Evolutionary conservation across 179 eudicot species (phyloP).

Genomic region (Beta corolliflora): DNA sequence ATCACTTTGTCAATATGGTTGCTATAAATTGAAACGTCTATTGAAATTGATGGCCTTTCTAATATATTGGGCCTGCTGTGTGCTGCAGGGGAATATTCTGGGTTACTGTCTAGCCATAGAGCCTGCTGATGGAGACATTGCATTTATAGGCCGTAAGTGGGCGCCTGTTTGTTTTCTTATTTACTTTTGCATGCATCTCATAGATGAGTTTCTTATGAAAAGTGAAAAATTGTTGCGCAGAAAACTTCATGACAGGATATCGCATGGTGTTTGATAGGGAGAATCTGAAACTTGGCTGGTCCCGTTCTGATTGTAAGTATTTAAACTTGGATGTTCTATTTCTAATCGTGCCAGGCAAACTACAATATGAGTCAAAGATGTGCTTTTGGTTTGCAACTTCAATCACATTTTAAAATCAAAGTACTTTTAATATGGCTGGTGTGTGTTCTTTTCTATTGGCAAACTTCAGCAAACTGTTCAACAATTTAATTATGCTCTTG

Average conservation of each 20-base stretch:
- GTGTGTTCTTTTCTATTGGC: background rate
- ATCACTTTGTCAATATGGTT: background rate
- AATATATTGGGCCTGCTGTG: background rate
- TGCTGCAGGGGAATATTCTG: slow-evolving; percentile 54
- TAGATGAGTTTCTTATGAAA: background rate
- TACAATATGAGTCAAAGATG: no score
- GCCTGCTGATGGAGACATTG: slow-evolving; percentile 48
- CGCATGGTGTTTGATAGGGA: slow-evolving; percentile 93
- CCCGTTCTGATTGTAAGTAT: slow-evolving; percentile 82
- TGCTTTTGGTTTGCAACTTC: background rate
- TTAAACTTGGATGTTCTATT: background rate
- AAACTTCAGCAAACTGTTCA: background rate
- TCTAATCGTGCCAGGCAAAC: no score
- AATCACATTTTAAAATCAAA: background rate
- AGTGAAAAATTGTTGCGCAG: slow-evolving; percentile 42
- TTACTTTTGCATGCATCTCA: background rate
- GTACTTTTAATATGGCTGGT: background rate
- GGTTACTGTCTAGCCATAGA: slow-evolving; percentile 87
- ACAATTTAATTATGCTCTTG: background rate
- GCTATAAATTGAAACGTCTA: background rate
- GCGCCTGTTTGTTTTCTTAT: slow-evolving; percentile 10
- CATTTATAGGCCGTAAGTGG: slow-evolving; percentile 84
- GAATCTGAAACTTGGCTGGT: slow-evolving; percentile 87
- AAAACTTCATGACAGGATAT: slow-evolving; percentile 90
- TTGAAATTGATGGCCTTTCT: background rate